Conservation (phyloP, 2,329 filamentous ascomycete species). For the Cladosporium sp. region DNA sequence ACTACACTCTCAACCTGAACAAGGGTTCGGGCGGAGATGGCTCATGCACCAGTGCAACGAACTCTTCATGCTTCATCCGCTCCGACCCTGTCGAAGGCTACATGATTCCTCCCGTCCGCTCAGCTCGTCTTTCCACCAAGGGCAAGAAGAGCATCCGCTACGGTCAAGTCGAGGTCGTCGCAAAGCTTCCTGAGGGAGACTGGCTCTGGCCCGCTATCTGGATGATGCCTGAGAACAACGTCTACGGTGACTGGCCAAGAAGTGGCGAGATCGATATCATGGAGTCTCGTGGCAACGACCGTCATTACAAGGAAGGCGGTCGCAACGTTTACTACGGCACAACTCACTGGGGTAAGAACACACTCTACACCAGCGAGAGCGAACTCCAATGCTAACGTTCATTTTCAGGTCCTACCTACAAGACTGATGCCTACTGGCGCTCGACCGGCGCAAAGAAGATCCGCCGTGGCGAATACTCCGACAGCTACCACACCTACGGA, state of each 20-base stretch:
- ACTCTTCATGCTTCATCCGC: slow-evolving; percentile 35
- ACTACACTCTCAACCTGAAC: slow-evolving; percentile 40
- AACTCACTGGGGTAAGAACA: slow-evolving; percentile 44
- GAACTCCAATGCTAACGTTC: background rate
- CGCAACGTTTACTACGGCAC: slow-evolving; percentile 42
- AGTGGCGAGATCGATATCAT: slow-evolving; percentile 54
- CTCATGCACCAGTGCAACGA: slow-evolving; percentile 38
- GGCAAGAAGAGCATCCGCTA: slow-evolving; percentile 47
- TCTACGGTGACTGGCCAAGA: slow-evolving; percentile 50
- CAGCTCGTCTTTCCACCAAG: slow-evolving; percentile 47
- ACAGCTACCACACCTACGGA: slow-evolving; percentile 49
- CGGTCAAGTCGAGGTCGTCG: slow-evolving; percentile 51
- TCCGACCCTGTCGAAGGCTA: slow-evolving; percentile 42
- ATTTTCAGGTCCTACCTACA: slow-evolving; percentile 5
- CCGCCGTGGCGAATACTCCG: slow-evolving; percentile 35
- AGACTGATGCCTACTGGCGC: slow-evolving; percentile 27
- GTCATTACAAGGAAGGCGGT: slow-evolving; percentile 37
- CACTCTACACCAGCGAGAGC: too few relatives aligned
- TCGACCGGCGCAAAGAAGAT: slow-evolving; percentile 27
- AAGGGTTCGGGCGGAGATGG: slow-evolving; percentile 28
- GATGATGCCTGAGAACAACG: slow-evolving; percentile 48
- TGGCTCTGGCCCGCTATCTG: slow-evolving; percentile 53
- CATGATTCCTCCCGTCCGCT: slow-evolving; percentile 50
- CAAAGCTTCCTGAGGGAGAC: slow-evolving; percentile 50
- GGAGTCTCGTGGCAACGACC: slow-evolving; percentile 47